Evolutionary conservation across 106 monocot genomes (phyloP).

Genomic region (Apostasia shenzhenica): DNA sequence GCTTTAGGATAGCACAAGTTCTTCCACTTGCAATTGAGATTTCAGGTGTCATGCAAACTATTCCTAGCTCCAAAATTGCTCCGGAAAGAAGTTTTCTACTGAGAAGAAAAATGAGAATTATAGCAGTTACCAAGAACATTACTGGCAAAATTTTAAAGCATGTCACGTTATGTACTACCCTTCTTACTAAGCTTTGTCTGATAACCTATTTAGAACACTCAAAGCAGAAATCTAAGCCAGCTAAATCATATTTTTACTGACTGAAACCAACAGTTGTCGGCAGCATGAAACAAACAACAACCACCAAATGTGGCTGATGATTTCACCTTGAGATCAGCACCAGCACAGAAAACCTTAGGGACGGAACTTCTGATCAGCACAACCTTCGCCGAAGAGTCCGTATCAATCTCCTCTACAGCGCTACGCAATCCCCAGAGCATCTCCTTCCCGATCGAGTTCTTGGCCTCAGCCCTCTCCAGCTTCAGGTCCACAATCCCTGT

Average conservation of each 20-base stretch:
- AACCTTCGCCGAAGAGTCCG: slow-evolving; percentile 63
- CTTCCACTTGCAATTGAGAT: too few relatives aligned
- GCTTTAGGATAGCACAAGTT: too few relatives aligned
- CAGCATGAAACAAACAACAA: not conserved
- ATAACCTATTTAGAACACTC: too few relatives aligned
- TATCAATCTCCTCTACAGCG: slow-evolving; percentile 39
- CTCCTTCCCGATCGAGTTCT: slow-evolving; percentile 89
- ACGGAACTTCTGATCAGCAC: slow-evolving; percentile 69
- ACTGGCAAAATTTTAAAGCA: too few relatives aligned
- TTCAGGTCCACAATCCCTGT: slow-evolving; percentile 81
- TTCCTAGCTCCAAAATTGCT: too few relatives aligned
- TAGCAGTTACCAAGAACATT: too few relatives aligned
- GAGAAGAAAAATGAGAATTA: too few relatives aligned
- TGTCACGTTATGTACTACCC: too few relatives aligned
- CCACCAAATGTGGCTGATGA: not conserved
- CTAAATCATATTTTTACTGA: not conserved
- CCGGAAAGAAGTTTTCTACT: too few relatives aligned
- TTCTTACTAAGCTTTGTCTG: too few relatives aligned
- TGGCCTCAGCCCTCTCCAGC: slow-evolving; percentile 71
- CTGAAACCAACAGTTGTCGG: not conserved
- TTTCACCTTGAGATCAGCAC: slow-evolving; percentile 90
- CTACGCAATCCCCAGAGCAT: slow-evolving; percentile 55
- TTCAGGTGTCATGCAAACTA: too few relatives aligned
- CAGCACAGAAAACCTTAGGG: slow-evolving; percentile 87
- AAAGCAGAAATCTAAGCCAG: too few relatives aligned